A percentile compares a stretch with the other conserved stretches of the same genome.
phyloP scores from a whole-genome alignment of 208 protist species.

The Trypanosomatidae sp. region DNA sequence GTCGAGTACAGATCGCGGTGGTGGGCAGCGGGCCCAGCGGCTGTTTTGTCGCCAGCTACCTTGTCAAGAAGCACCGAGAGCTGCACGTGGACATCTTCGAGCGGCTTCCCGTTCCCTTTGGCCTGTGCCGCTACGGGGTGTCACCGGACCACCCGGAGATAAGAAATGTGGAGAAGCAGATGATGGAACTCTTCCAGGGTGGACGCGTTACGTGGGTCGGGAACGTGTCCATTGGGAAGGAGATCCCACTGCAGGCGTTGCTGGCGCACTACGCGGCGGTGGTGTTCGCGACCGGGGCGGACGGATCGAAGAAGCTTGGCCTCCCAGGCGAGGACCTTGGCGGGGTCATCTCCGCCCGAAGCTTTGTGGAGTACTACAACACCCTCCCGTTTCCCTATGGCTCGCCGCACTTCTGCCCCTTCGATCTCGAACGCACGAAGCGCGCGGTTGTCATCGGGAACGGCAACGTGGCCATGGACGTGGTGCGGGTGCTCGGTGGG shows the following conservation, averaged over 20 bases:
- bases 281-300: slow-evolving; percentile 93
- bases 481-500: slow-evolving; percentile 86
- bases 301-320: slow-evolving; percentile 54
- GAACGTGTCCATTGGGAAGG: slow-evolving; percentile 91
- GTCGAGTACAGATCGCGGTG: slow-evolving; percentile 87
- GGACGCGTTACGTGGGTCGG: slow-evolving; percentile 89
- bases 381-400: slow-evolving; percentile 89
- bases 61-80: slow-evolving; percentile 74
- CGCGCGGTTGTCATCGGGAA: slow-evolving; percentile 87
- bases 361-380: slow-evolving; percentile 98
- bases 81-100: slow-evolving; percentile 94
- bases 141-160: slow-evolving; percentile 98
- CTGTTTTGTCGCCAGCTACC: slow-evolving; percentile 93
- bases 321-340: slow-evolving; percentile 85
- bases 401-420: slow-evolving; percentile 73
- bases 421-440: slow-evolving; percentile 48
- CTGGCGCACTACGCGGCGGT: slow-evolving; percentile 91
- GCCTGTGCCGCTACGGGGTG: slow-evolving; percentile 97
- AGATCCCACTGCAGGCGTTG: slow-evolving; percentile 72
- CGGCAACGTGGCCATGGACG: slow-evolving; percentile 97
- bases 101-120: slow-evolving; percentile 94
- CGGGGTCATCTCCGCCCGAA: slow-evolving; percentile 79
- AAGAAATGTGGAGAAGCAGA: slow-evolving; percentile 94
- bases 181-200: slow-evolving; percentile 78
- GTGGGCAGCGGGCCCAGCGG: slow-evolving; percentile 95